These are phyloP conservation scores for Daldinia caldariorum DNA, from an alignment of 495 filamentous ascomycete genomes.

Conservation along the genomic window DNA sequence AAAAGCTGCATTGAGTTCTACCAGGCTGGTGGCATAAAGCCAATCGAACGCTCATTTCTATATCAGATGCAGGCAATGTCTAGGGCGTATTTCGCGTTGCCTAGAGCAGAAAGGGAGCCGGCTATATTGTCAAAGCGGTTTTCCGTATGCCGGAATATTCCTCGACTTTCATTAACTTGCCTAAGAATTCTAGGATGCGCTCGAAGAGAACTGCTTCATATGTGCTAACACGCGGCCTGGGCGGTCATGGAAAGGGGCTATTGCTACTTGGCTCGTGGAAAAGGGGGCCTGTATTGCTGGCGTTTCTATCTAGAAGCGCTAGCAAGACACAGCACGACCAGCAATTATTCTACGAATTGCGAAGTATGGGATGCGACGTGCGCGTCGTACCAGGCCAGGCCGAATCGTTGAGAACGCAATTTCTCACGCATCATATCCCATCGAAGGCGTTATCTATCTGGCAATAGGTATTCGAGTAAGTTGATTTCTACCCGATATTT, in stretches of 20 bases:
- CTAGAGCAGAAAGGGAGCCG: background rate
- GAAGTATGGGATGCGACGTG: background rate
- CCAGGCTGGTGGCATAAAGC: background rate
- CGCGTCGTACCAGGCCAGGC: background rate
- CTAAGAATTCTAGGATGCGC: background rate
- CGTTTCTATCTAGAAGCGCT: conserved; percentile 7
- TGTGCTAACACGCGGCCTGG: conserved; percentile 60
- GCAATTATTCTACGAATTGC: background rate
- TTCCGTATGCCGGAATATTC: conserved; percentile 2
- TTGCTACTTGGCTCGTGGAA: conserved; percentile 58
- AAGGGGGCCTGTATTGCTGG: conserved; percentile 44
- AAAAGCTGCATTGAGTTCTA: background rate
- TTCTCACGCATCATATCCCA: conserved; percentile 14
- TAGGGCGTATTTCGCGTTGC: background rate
- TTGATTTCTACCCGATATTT: background rate
- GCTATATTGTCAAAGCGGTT: background rate
- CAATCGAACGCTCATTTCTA: background rate
- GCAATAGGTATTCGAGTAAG: conserved; percentile 50
- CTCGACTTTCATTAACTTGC: background rate
- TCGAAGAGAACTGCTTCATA: conserved; percentile 45
- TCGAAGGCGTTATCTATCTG: conserved; percentile 44
- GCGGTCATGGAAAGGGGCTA: conserved; percentile 61
- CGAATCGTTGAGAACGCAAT: background rate
- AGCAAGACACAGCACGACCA: background rate
- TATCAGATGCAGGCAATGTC: background rate